Base-by-base conservation (phyloP, 371 early-diverging fungal species). In the Lichtheimia ramosa region DNA sequence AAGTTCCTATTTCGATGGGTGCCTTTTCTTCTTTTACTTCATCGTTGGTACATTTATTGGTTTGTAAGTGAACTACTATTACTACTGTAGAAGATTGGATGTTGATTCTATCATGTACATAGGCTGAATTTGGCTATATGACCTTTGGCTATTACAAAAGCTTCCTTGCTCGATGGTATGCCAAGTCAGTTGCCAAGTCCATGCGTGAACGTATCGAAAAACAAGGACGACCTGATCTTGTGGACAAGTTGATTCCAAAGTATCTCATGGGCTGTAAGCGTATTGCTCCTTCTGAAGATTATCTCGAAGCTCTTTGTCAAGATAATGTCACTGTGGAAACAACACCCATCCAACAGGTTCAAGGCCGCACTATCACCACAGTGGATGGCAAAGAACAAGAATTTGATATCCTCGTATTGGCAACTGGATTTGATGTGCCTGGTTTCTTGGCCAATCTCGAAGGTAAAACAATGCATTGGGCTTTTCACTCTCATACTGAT, bases 351-450 rank as follows among this genome's bases (percentile, higher is more conserved):
- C 25, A 50, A 10, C 43, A 50, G 8, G 60, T 86, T 43, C 59
- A 75, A 59, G 76, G 74, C n/a, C 61, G 68, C 25, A 79, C 73
- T 0, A 64, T 86, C 54, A 63, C 54, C 0, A 65, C 72, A 24
- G 53, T 34, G 5, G 74, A 77, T 62, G 85, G 83, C 4, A 59
- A 69, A 15, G 24, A 59, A 13, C 63, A 63, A 40, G 74, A 79
- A 41, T 71, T 81, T 2, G 89, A 88, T 63, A 74, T 73, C 2
- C 50, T 88, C 54, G 68, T 85, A 25, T 61, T 84, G 20, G 89
- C 89, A 1, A 89, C 89, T 20, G 89, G 89, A 10, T 89, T 83
- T 62, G 59, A 82, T 40, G 72, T 81, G 3, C 77, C 74, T 48
- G 73, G 62, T 4, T 68, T 73, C 40, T 54, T 61, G n/a, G 69